phyloP scores from a whole-genome alignment of 805 yeast genomes.

The Lipomyces yamadae region DNA sequence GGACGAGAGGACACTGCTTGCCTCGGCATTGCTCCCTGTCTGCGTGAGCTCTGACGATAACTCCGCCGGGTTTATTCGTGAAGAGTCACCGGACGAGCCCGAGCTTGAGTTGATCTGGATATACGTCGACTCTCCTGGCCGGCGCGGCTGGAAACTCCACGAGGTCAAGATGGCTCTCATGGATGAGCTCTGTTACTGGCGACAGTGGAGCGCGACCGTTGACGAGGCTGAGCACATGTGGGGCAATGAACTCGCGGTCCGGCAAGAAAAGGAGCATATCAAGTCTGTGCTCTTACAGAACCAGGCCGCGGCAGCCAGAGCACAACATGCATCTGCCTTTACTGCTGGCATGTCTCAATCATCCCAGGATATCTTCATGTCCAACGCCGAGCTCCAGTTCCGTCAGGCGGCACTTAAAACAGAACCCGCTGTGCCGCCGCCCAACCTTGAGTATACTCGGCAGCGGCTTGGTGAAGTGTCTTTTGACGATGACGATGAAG shows the following conservation, averaged over 20 bases:
- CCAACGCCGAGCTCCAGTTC: not conserved
- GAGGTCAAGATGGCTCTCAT: slow-evolving; percentile 17
- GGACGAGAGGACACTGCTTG: not conserved
- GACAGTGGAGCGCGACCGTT: slow-evolving; percentile 23
- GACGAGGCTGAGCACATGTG: slow-evolving; percentile 28
- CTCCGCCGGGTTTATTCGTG: too few species aligned
- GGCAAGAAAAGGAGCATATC: slow-evolving; percentile 21
- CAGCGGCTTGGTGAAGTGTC: not conserved
- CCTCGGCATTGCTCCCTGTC: not conserved
- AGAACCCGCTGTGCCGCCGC: not conserved
- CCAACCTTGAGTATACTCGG: not conserved
- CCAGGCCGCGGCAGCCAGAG: not conserved
- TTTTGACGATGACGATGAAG: slow-evolving; percentile 17
- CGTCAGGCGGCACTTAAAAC: slow-evolving; percentile 2
- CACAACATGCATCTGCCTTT: not conserved
- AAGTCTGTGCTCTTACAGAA: slow-evolving; percentile 11
- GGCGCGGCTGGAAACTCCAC: slow-evolving; percentile 25
- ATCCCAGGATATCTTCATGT: slow-evolving; percentile 2
- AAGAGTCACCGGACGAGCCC: slow-evolving; percentile 3
- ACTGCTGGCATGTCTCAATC: not conserved
- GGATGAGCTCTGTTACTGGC: slow-evolving; percentile 32
- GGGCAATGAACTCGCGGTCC: slow-evolving; percentile 7
- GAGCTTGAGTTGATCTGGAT: slow-evolving; percentile 19
- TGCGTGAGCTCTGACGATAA: not conserved
- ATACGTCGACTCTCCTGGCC: slow-evolving; percentile 15